Evolutionary conservation across 1,284 basidiomycete genomes (phyloP), one percentile per base, ranked within the genome.

Genomic region (Moesziomyces sp.): DNA sequence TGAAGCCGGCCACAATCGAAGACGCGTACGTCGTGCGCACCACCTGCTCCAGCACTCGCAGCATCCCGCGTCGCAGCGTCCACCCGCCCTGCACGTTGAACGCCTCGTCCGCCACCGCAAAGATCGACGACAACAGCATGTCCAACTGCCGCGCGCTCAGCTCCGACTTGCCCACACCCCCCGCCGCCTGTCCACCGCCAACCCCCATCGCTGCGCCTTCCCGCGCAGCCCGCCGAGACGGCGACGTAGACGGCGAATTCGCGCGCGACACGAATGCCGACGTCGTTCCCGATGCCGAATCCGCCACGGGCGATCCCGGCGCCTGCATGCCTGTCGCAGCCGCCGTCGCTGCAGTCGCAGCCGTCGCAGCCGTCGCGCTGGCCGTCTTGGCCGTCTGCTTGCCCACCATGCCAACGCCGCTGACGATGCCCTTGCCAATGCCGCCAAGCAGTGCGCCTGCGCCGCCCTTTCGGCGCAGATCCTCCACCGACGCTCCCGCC

Each of bases 71-170:
- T 11, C 80, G 78, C 43, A 85, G 44, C 19, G 80, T 83, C 84
- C 84, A 85, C 1, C 74, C 76, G 40, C 80, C 82, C 45, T 82
- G 77, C 47, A 85, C 71, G 52, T 82, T 78, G 54, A 84, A 83
- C 2, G 84, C 84, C 53, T 84, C 83, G 52, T 84, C 79, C 3
- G 81, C 78, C 11, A 84, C 82, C 11, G 79, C 78, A 70, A 85
- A 83, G n/a, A 83, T 66, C 23, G 80, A 79, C 7, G 81, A 77
- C 13, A 85, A 74, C 8, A 85, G 63, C 63, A 77, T 78, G 64
- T 84, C 81, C 16, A 85, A 65, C 35, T 84, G 81, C 0, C 66
- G 54, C 0, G 76, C 53, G 30, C 73, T 68, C 40, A 81, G 65
- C 24, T 68, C 55, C 10, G 61, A 58, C 18, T 19, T 26, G 21